Base-by-base conservation (phyloP, 2,329 filamentous ascomycete genomes). In the Escovopsis sp. region DNA sequence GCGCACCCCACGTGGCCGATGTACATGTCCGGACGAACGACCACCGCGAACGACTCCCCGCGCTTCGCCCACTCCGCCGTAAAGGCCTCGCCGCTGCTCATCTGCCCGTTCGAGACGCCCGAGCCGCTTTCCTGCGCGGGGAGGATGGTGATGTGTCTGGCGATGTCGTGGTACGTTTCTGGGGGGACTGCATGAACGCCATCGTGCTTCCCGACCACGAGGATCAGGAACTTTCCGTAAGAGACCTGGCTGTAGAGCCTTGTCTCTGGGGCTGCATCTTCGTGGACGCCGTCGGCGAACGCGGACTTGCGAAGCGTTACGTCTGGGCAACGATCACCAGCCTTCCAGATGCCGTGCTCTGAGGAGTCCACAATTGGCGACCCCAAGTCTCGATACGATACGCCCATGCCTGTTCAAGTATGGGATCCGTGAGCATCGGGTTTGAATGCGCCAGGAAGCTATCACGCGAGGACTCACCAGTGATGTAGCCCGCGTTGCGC, bases 401-500 rank as follows among this genome's bases (percentile, higher is more conserved):
- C 62, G 4, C 65, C 65, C 65, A 68, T 64, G 40, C 59, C 55
- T 53, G 39, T 23, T 15, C 15, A 15, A 15, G 15, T 15, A 15
- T 15, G 15, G 15, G 39, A n/a, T 30, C 6, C 33, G 18, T 43
- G 33, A 12, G 26, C 8, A 26, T 12, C 23, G 12, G 11, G 23
- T 6, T 8, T 28, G 23, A 12, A 11, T 28, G 9, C 2, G 7
- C 23, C 1, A 15, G 15, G 15, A 8, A 39, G 12, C 12, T 30
- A 39, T 23, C 35, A 12, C 38, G 36, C 15, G 9, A 26, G 12
- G 12, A n/a, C 53, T 45, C 51, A 60, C 65, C 66, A 6, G 66
- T 69, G 38, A 70, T 70, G 45, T 66, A 70, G 1, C 61, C 66
- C 0, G 67, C 66, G 36, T 69, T 70, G 44, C 58, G 61, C 46